Percentiles rank a stretch among this genome's conserved stretches.
phyloP scores from a whole-genome alignment of 1,284 basidiomycete genomes.

The Microbotryum silenes-acaulis region DNA sequence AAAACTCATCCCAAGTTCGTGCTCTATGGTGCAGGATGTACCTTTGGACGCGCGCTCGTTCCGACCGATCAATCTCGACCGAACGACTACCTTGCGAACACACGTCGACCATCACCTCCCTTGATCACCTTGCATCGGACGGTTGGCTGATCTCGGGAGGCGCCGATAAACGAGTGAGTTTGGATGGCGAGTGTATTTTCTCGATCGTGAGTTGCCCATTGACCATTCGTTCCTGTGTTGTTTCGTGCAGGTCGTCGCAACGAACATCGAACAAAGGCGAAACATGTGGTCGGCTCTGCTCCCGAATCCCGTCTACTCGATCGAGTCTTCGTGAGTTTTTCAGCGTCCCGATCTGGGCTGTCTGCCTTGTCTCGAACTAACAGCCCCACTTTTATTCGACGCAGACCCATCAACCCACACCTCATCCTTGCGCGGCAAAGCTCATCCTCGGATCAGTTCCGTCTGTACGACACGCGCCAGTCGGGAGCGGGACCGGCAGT shows the following conservation, averaged over 20 bases:
- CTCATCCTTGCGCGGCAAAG: slow-evolving; percentile 17
- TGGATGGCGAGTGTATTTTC: neutral
- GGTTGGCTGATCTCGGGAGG: slow-evolving; percentile 17
- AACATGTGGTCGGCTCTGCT: slow-evolving; percentile 17
- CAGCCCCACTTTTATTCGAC: no score
- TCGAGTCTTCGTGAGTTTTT: slow-evolving; percentile 10
- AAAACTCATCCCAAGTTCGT: neutral
- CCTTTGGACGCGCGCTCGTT: slow-evolving; percentile 22
- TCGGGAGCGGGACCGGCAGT: neutral
- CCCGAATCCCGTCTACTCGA: slow-evolving; percentile 10
- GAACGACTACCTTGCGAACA: slow-evolving; percentile 13
- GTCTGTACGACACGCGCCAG: slow-evolving; percentile 14
- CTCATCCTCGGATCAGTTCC: slow-evolving; percentile 14
- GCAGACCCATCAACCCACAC: slow-evolving; percentile 16
- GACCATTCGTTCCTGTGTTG: neutral
- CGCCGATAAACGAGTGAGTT: slow-evolving; percentile 21
- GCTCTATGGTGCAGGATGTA: slow-evolving; percentile 5
- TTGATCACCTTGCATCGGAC: slow-evolving; percentile 1
- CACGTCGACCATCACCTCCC: slow-evolving; percentile 15
- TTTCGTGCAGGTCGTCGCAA: slow-evolving; percentile 10
- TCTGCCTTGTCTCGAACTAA: neutral
- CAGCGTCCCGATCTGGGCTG: neutral
- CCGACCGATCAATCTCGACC: slow-evolving; percentile 11
- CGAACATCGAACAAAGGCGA: slow-evolving; percentile 8
- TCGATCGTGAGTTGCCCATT: neutral